Conservation (phyloP, 768 basidiomycete species). For the Termitomyces sp. region DNA sequence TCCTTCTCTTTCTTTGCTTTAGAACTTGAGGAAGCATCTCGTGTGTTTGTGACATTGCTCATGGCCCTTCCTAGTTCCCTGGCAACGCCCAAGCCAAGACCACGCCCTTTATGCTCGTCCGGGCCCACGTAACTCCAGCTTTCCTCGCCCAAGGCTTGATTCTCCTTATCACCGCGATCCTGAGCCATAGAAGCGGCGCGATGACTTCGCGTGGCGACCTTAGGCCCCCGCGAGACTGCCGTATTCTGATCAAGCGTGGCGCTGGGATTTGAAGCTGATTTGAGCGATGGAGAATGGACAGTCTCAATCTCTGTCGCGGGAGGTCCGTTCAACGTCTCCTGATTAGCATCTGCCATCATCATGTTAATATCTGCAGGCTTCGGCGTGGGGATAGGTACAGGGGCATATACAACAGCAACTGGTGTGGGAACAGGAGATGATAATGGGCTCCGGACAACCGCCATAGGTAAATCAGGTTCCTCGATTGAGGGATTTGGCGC, state of each 20-base stretch:
- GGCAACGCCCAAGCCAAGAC: conserved; percentile 29
- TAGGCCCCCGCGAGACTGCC: background rate
- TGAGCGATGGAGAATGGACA: background rate
- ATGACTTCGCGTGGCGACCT: conserved; percentile 2
- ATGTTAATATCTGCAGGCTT: conserved; percentile 7
- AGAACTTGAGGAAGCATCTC: conserved; percentile 17
- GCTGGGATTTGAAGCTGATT: background rate
- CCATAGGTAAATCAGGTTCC: conserved; percentile 9
- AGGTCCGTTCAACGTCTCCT: background rate
- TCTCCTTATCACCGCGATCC: conserved; percentile 38
- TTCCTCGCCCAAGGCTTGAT: conserved; percentile 29
- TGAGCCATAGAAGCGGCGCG: conserved; percentile 11
- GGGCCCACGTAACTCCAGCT: conserved; percentile 33
- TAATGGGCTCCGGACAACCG: conserved; percentile 1
- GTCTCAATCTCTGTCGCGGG: background rate
- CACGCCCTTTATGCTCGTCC: conserved; percentile 25
- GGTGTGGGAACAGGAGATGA: conserved; percentile 6
- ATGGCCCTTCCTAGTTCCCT: conserved; percentile 42
- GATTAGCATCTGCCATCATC: conserved; percentile 1
- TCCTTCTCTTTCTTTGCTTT: conserved; percentile 45
- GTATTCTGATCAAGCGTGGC: background rate
- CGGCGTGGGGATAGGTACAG: conserved; percentile 5
- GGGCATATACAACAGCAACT: conserved; percentile 7
- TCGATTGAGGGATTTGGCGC: conserved; percentile 9
- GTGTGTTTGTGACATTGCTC: conserved; percentile 41